Evolutionary conservation across 768 basidiomycete genomes (phyloP).

Genomic region (Lactarius indigo): DNA sequence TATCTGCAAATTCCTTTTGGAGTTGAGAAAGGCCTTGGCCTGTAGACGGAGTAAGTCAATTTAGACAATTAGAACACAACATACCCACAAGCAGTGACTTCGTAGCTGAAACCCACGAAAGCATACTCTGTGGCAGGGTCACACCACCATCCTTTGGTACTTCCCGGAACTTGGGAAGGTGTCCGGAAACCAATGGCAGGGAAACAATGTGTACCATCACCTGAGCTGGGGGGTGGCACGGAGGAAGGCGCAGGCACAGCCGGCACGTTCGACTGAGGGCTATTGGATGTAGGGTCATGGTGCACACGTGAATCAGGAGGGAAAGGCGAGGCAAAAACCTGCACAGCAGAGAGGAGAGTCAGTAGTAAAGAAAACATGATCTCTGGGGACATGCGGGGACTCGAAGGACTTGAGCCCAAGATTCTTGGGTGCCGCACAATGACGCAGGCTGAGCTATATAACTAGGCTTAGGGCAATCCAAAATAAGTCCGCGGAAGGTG

Average conservation of each 20-base stretch:
- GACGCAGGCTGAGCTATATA: background rate
- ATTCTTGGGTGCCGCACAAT: background rate
- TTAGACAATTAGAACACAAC: background rate
- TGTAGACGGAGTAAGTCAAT: constrained; percentile 30
- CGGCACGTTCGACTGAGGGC: background rate
- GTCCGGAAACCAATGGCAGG: constrained; percentile 48
- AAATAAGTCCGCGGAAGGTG: background rate
- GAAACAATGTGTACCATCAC: constrained; percentile 31
- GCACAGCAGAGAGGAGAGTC: background rate
- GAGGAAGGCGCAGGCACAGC: background rate
- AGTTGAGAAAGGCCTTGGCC: constrained; percentile 56
- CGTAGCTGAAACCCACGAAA: constrained; percentile 77
- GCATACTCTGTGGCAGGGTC: constrained; percentile 59
- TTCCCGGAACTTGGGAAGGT: constrained; percentile 46
- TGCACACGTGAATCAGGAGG: background rate
- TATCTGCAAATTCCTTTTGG: constrained; percentile 54
- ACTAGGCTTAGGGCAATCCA: background rate
- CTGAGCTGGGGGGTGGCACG: background rate
- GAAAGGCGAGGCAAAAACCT: background rate
- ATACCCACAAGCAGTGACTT: constrained; percentile 57
- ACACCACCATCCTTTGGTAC: constrained; percentile 48
- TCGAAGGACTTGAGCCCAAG: background rate
- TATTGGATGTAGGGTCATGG: background rate
- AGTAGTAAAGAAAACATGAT: constrained; percentile 4
- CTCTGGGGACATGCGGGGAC: background rate